Evolutionary conservation across 2,329 filamentous ascomycete species (phyloP).

Genomic region (Fusarium phyllophilum): DNA sequence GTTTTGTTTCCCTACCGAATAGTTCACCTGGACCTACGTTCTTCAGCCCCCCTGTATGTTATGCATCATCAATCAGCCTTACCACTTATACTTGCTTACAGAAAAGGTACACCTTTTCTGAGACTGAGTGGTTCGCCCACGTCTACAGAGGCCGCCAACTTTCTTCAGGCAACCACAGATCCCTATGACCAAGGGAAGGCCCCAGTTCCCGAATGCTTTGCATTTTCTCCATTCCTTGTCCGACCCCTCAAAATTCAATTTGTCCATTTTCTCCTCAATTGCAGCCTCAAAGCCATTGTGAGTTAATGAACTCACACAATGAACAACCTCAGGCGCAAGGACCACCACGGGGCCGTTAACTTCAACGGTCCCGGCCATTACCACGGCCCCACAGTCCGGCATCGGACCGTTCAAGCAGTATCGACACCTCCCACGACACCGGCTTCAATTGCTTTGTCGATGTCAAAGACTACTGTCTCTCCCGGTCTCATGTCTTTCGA

Average conservation of each 20-base stretch:
- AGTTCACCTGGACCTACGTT: neutral
- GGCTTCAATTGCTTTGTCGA: neutral
- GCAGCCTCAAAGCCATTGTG: slow-evolving; percentile 25
- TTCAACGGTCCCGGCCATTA: neutral
- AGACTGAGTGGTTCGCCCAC: slow-evolving; percentile 10
- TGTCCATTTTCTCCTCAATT: neutral
- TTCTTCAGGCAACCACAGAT: slow-evolving; percentile 4
- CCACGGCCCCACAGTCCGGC: slow-evolving; percentile 29
- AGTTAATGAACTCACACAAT: neutral
- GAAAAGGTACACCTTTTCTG: neutral
- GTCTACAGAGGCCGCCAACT: slow-evolving; percentile 5
- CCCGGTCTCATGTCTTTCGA: neutral
- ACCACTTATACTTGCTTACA: slow-evolving; percentile 1
- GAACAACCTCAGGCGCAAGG: slow-evolving; percentile 16
- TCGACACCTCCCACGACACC: slow-evolving; percentile 10
- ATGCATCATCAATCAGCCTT: neutral
- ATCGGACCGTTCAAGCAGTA: slow-evolving; percentile 12
- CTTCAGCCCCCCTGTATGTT: neutral
- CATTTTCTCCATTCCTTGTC: slow-evolving; percentile 12
- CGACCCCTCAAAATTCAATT: neutral
- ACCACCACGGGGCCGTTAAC: slow-evolving; percentile 11
- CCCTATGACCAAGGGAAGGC: slow-evolving; percentile 10
- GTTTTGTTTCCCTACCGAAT: neutral
- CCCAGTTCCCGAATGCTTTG: slow-evolving; percentile 7
- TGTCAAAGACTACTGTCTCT: neutral